phyloP scores from a whole-genome alignment of 768 basidiomycete genomes.

The Coprinopsis cinerea region DNA sequence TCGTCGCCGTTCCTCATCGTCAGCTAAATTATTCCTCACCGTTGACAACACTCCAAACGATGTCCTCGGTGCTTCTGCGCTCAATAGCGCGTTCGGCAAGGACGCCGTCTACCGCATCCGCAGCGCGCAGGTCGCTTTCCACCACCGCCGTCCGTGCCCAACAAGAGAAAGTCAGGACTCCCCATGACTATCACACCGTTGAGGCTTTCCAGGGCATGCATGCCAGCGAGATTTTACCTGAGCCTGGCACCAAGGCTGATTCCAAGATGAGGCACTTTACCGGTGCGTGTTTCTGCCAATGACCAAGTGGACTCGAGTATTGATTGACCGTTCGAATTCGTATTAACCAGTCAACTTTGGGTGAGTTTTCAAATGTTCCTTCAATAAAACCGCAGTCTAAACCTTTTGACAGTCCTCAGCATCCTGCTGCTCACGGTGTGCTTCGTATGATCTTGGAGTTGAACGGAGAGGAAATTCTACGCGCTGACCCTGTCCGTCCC shows the following conservation, averaged over 20 bases:
- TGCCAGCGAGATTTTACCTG: slow-evolving; percentile 74
- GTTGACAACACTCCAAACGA: slow-evolving; percentile 29
- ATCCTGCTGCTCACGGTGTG: slow-evolving; percentile 98
- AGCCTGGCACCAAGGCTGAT: slow-evolving; percentile 65
- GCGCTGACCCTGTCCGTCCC: slow-evolving; percentile 69
- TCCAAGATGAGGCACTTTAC: slow-evolving; percentile 91
- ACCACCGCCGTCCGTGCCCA: slow-evolving; percentile 25
- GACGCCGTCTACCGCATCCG: slow-evolving; percentile 21
- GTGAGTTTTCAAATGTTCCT: slow-evolving; percentile 52
- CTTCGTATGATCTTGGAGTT: slow-evolving; percentile 95
- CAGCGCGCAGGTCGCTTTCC: slow-evolving; percentile 27
- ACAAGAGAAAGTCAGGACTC: slow-evolving; percentile 30
- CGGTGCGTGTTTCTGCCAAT: slow-evolving; percentile 47
- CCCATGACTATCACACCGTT: slow-evolving; percentile 65
- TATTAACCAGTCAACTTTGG: slow-evolving; percentile 80
- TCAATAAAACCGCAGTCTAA: too few relatives aligned
- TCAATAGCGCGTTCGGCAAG: slow-evolving; percentile 46
- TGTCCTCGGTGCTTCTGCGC: slow-evolving; percentile 65
- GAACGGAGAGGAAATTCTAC: slow-evolving; percentile 92
- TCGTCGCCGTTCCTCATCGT: slow-evolving; percentile 24
- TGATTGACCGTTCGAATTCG: slow-evolving; percentile 10
- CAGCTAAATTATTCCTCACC: slow-evolving; percentile 3
- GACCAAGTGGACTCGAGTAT: background rate
- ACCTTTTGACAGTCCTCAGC: slow-evolving; percentile 66
- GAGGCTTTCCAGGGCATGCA: slow-evolving; percentile 81